Percentiles rank a stretch among this genome's conserved stretches.
These are phyloP conservation scores for Penicillium pancosmium DNA, from an alignment of 495 filamentous ascomycete genomes.

Conservation along the genomic window DNA sequence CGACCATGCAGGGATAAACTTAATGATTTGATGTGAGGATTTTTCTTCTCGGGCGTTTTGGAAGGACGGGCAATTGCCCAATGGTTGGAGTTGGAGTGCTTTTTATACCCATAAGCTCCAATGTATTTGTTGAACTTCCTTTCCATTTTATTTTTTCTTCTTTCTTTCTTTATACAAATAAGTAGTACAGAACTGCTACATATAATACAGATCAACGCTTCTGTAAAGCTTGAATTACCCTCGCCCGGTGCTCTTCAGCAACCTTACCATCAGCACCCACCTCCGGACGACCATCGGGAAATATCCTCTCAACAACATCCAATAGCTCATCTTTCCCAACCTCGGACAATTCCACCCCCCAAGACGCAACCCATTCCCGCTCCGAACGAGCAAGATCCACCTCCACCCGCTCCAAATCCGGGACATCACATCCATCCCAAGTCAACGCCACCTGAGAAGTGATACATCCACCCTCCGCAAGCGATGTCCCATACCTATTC, in stretches of 20 bases:
- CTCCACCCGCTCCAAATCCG: slow-evolving; percentile 44
- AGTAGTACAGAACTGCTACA: not conserved
- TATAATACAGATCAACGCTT: slow-evolving; percentile 1
- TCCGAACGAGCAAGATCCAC: slow-evolving; percentile 26
- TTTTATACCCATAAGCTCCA: slow-evolving; percentile 25
- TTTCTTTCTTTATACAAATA: no score
- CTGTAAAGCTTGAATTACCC: slow-evolving; percentile 26
- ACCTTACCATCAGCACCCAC: slow-evolving; percentile 18
- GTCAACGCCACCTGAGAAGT: slow-evolving; percentile 51
- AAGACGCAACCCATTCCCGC: slow-evolving; percentile 37
- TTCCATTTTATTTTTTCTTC: not conserved
- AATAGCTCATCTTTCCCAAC: slow-evolving; percentile 31
- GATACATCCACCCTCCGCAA: slow-evolving; percentile 15
- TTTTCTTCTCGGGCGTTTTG: slow-evolving; percentile 22
- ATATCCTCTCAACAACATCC: slow-evolving; percentile 35
- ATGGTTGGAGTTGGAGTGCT: slow-evolving; percentile 16
- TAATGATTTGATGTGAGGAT: slow-evolving; percentile 2
- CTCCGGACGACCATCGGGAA: slow-evolving; percentile 28
- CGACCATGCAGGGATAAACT: slow-evolving; percentile 63
- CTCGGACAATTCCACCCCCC: slow-evolving; percentile 26
- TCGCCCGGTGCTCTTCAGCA: slow-evolving; percentile 27
- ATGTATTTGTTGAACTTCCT: slow-evolving; percentile 5
- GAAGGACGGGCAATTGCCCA: slow-evolving; percentile 14
- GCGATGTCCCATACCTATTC: slow-evolving; percentile 45
- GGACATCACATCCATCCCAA: slow-evolving; percentile 58